Evolutionary conservation across 129 eudicot species (phyloP).

Genomic region (Scalesia atractyloides): DNA sequence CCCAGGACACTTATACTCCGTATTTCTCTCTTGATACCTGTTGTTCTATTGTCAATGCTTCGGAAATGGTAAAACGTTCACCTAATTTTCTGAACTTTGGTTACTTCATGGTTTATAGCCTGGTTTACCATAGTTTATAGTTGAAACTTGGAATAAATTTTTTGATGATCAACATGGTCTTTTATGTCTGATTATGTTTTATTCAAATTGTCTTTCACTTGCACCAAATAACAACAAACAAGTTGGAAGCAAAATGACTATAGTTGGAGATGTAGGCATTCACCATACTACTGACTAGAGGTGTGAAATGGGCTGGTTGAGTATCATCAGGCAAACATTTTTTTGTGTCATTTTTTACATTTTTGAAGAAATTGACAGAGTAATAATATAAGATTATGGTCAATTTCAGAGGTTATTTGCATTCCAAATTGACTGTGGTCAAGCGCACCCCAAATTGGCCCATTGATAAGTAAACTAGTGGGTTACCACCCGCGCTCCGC

Average conservation of each 20-base stretch:
- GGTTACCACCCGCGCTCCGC: too few relatives aligned
- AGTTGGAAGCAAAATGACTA: not conserved
- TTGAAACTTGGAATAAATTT: not conserved
- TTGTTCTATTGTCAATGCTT: constrained; percentile 48
- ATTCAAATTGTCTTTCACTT: not conserved
- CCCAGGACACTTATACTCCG: constrained; percentile 38
- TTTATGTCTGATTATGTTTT: not conserved
- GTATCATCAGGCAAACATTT: not conserved
- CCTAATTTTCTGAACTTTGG: not conserved
- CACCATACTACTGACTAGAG: not conserved
- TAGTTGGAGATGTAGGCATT: not conserved
- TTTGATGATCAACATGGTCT: constrained; percentile 4
- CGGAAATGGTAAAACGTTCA: constrained; percentile 52
- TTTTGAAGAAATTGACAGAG: not conserved
- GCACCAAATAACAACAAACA: not conserved
- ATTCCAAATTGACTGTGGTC: not conserved
- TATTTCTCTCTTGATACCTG: constrained; percentile 57
- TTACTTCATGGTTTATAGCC: constrained; percentile 3
- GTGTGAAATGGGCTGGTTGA: not conserved
- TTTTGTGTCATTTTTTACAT: not conserved
- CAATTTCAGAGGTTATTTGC: not conserved
- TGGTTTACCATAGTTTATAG: not conserved
- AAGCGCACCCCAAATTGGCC: not conserved
- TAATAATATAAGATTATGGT: not conserved
- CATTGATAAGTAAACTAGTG: not conserved